Percentiles rank a stretch among this genome's conserved stretches.
Evolutionary conservation across 495 filamentous ascomycete genomes (phyloP).

Genomic region (Corynascus novoguineensis): DNA sequence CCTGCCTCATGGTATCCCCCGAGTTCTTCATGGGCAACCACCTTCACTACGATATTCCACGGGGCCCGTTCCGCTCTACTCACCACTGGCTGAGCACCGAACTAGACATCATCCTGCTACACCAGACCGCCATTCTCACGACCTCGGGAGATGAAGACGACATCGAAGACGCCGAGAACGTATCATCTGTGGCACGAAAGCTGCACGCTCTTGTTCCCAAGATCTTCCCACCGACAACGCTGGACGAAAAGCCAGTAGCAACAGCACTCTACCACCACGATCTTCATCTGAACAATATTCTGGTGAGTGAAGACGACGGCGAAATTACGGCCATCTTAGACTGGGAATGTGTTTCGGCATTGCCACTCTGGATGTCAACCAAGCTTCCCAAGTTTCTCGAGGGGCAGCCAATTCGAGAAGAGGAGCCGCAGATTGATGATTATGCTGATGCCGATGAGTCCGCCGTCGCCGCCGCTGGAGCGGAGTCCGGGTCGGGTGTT

Average conservation of each 20-base stretch:
- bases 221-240: neutral
- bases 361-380: neutral
- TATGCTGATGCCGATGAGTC: neutral
- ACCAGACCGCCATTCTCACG: neutral
- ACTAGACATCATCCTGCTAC: neutral
- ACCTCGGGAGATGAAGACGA: neutral
- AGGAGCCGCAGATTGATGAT: neutral
- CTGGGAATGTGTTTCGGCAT: neutral
- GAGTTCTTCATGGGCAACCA: neutral
- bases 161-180: neutral
- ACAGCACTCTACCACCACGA: neutral
- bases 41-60: neutral
- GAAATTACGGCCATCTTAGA: neutral
- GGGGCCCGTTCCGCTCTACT: neutral
- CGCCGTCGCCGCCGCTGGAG: neutral
- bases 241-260: neutral
- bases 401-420: neutral
- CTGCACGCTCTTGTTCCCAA: neutral
- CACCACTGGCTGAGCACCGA: neutral
- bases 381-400: neutral
- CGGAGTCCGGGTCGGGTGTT: neutral
- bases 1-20: neutral
- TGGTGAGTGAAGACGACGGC: neutral
- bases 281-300: neutral
- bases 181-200: neutral